Conservation (phyloP, 2,329 filamentous ascomycete genomes). For the Chaetomium olivaceum region DNA sequence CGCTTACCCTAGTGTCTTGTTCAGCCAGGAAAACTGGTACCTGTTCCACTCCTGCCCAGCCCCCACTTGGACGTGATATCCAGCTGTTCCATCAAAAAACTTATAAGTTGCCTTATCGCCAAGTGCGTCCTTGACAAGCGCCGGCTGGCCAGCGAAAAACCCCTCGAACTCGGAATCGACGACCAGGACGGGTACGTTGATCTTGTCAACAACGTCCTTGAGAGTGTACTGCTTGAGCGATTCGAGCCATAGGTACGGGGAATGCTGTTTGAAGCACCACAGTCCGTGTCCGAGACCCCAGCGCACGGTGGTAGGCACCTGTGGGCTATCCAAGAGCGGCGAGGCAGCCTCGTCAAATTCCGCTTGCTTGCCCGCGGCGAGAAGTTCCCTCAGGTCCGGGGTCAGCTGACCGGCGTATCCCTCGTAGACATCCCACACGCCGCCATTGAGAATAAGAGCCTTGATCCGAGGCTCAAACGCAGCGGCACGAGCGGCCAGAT, state of each 20-base stretch:
- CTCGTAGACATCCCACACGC: background rate
- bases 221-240: background rate
- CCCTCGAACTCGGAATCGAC: background rate
- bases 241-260: background rate
- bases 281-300: background rate
- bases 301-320: background rate
- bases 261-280: constrained; percentile 1
- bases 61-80: constrained; percentile 2
- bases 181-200: background rate
- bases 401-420: background rate
- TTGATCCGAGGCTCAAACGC: background rate
- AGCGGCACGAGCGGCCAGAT: background rate
- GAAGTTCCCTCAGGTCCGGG: background rate
- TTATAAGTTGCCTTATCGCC: constrained; percentile 2
- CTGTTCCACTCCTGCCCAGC: constrained; percentile 2
- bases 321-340: constrained; percentile 1
- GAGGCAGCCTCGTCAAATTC: constrained; percentile 1
- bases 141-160: background rate
- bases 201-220: background rate
- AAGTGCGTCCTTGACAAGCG: background rate
- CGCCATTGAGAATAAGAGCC: background rate
- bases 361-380: background rate
- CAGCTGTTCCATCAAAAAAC: background rate
- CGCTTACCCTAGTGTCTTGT: background rate
- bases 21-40: constrained; percentile 2